Percentiles rank a stretch among this genome's conserved stretches.
phyloP scores from a whole-genome alignment of 371 early-diverging fungal genomes.

The Lichtheimia hyalospora region DNA sequence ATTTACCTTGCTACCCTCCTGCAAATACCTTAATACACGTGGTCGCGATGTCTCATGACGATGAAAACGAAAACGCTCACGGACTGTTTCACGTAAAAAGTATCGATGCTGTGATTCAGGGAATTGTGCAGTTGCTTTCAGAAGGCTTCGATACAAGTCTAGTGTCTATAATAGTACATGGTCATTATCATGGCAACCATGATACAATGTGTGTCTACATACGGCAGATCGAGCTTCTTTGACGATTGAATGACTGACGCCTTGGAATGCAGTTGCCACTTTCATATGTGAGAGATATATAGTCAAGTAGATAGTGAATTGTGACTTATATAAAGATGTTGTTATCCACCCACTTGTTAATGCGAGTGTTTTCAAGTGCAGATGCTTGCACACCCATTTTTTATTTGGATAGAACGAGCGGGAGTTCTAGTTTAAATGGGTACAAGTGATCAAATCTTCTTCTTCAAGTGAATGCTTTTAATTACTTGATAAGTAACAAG shows the following conservation, averaged over 20 bases:
- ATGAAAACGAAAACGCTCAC: conserved; percentile 30
- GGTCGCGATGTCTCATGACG: conserved; percentile 21
- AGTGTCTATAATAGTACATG: not conserved
- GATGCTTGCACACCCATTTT: too few species aligned
- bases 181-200: not conserved
- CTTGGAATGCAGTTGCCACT: conserved; percentile 4
- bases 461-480: too few species aligned
- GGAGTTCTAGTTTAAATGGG: too few species aligned
- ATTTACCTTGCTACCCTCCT: conserved; percentile 20
- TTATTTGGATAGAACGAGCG: too few species aligned
- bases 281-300: not conserved
- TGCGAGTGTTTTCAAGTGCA: too few species aligned
- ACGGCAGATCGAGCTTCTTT: conserved; percentile 2
- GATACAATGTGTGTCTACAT: not conserved
- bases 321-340: too few species aligned
- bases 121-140: not conserved
- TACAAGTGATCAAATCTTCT: too few species aligned
- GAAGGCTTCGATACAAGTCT: conserved; percentile 2
- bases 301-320: not conserved
- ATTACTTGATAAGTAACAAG: too few species aligned
- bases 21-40: conserved; percentile 10
- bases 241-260: not conserved
- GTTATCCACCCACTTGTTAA: too few species aligned
- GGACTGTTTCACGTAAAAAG: conserved; percentile 15
- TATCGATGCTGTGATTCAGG: not conserved